Conservation (phyloP, 2,329 filamentous ascomycete genomes). For the Colletotrichum tabaci region DNA sequence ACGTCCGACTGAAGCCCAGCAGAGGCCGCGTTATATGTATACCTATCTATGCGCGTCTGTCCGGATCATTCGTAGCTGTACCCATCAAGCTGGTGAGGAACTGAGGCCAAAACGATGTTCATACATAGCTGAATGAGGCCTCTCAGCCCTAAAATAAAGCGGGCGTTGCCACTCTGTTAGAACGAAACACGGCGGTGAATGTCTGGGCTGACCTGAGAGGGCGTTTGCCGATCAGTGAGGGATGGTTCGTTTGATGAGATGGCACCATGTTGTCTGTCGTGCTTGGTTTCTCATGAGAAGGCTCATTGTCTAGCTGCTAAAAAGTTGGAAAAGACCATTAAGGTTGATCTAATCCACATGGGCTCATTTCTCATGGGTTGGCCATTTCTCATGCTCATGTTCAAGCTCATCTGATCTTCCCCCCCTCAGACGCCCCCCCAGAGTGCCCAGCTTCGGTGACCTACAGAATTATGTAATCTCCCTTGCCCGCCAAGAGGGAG, state of each 20-base stretch:
- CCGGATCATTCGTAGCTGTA: neutral
- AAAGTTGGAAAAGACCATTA: neutral
- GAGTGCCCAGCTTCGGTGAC: neutral
- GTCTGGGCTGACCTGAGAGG: neutral
- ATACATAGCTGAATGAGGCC: neutral
- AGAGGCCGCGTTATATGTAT: no score
- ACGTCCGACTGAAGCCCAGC: neutral
- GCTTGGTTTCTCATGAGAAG: no score
- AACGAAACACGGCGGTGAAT: neutral
- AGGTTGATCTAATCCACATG: neutral
- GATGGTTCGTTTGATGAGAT: neutral
- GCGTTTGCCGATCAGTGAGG: neutral
- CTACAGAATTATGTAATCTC: slow-evolving; percentile 34
- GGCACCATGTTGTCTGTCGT: no score
- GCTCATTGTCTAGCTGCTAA: neutral
- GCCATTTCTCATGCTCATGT: neutral
- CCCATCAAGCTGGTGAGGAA: neutral
- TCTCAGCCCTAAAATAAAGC: neutral
- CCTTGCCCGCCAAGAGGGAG: slow-evolving; percentile 27
- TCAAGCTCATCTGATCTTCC: no score
- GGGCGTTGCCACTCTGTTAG: neutral
- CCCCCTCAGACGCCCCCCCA: neutral
- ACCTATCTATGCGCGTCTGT: neutral
- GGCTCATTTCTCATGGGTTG: neutral
- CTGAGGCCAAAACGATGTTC: neutral